These are phyloP conservation scores for Gymnopus androsaceus DNA, from an alignment of 1,284 basidiomycete genomes.

Conservation along the genomic window DNA sequence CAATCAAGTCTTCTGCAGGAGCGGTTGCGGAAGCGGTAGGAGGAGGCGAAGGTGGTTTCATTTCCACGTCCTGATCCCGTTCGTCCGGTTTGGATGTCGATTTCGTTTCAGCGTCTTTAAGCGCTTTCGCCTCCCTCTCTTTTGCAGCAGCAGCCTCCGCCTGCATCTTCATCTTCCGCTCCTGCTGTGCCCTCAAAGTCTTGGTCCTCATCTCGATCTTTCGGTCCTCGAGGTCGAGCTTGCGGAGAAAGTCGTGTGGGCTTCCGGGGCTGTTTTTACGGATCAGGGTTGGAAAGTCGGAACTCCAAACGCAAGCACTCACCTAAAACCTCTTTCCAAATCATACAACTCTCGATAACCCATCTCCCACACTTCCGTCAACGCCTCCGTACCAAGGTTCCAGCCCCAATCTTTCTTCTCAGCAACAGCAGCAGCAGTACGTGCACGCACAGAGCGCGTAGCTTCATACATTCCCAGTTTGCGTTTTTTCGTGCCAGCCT, in stretches of 20 bases:
- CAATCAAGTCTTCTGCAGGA: too few relatives aligned
- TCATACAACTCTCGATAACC: constrained; percentile 67
- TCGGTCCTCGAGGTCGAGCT: constrained; percentile 65
- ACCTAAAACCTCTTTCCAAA: constrained; percentile 68
- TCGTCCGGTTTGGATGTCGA: background rate
- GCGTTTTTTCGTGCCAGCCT: constrained; percentile 11
- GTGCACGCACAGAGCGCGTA: constrained; percentile 46
- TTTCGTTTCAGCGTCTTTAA: background rate
- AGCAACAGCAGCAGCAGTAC: constrained; percentile 29
- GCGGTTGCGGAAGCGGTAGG: background rate
- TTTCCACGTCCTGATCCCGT: background rate
- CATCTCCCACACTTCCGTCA: constrained; percentile 81
- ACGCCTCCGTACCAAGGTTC: constrained; percentile 60
- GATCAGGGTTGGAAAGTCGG: background rate
- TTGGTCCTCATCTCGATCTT: constrained; percentile 64
- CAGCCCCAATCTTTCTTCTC: constrained; percentile 55
- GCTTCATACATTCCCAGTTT: constrained; percentile 59
- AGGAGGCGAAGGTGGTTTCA: background rate
- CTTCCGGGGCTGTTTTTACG: constrained; percentile 54
- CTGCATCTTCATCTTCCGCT: background rate
- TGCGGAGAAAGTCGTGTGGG: constrained; percentile 71
- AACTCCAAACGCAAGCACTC: background rate
- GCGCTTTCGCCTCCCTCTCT: background rate
- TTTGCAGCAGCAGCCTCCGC: background rate
- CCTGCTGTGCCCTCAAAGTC: constrained; percentile 44